These are phyloP conservation scores for Phytophthora macrochlamydospora DNA, from an alignment of 352 stramenopile genomes.

Conservation along the genomic window DNA sequence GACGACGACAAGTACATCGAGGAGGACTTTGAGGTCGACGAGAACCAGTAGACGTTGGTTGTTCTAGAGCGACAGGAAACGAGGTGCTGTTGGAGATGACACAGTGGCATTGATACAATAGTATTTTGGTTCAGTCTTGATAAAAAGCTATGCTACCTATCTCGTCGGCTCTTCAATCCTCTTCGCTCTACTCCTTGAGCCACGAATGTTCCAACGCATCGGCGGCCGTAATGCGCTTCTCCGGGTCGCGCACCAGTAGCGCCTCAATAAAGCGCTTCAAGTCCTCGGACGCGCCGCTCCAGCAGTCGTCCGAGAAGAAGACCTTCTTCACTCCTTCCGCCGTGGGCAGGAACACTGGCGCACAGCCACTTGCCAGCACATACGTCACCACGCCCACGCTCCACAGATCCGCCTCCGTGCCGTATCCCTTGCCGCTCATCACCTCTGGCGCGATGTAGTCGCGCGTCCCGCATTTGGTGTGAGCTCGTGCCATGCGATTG, in stretches of 20 bases:
- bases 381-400: constrained; percentile 93
- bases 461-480: constrained; percentile 86
- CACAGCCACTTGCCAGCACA: constrained; percentile 85
- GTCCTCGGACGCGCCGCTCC: constrained; percentile 59
- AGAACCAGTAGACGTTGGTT: constrained; percentile 8
- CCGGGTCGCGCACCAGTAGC: constrained; percentile 76
- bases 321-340: constrained; percentile 71
- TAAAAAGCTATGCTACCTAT: constrained; percentile 39
- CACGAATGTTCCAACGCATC: constrained; percentile 79
- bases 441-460: constrained; percentile 87
- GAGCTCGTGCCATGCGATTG: constrained; percentile 69
- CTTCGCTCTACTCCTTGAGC: constrained; percentile 44
- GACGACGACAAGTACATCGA: constrained; percentile 27
- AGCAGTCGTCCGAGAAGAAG: constrained; percentile 77
- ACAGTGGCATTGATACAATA: constrained; percentile 41
- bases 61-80: constrained; percentile 12
- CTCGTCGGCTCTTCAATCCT: constrained; percentile 6
- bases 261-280: constrained; percentile 76
- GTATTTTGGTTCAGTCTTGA: constrained; percentile 35
- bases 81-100: constrained; percentile 5
- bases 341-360: constrained; percentile 71
- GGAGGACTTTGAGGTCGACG: too few species aligned
- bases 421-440: constrained; percentile 92
- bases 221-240: constrained; percentile 70
- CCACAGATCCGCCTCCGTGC: constrained; percentile 94